Conservation (phyloP, 1,284 basidiomycete species). For the Peniophora sp. region DNA sequence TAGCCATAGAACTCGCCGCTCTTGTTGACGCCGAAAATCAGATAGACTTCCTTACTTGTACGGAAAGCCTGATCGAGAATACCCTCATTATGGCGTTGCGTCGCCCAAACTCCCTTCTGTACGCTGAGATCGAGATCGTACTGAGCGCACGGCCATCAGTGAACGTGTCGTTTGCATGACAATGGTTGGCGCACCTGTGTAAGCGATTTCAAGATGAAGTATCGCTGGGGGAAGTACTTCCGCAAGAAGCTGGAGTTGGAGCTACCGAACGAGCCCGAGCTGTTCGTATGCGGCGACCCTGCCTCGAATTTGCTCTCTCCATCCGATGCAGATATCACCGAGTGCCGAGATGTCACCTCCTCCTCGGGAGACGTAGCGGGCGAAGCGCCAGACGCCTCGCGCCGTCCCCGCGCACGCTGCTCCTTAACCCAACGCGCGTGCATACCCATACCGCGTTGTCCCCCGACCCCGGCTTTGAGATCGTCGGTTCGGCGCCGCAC, state of each 20-base stretch:
- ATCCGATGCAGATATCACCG: conserved; percentile 26
- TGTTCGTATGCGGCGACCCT: conserved; percentile 42
- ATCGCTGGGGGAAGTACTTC: conserved; percentile 77
- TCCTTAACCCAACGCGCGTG: conserved; percentile 77
- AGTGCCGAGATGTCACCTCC: conserved; percentile 16
- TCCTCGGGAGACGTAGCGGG: conserved; percentile 19
- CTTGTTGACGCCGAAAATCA: conserved; percentile 91
- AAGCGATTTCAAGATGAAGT: conserved; percentile 89
- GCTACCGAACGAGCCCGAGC: conserved; percentile 59
- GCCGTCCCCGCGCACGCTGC: conserved; percentile 24
- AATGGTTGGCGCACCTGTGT: conserved; percentile 48
- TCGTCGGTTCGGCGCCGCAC: conserved; percentile 82
- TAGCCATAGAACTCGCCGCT: conserved; percentile 88
- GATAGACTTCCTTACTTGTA: conserved; percentile 77
- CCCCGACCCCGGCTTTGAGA: conserved; percentile 83
- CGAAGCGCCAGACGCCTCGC: conserved; percentile 10
- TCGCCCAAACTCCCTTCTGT: conserved; percentile 82
- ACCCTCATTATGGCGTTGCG: conserved; percentile 89
- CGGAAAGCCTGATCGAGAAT: conserved; percentile 87
- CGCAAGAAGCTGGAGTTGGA: conserved; percentile 69
- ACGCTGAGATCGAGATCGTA: conserved; percentile 82
- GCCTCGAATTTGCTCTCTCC: conserved; percentile 24
- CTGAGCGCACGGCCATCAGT: conserved; percentile 27
- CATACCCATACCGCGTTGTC: conserved; percentile 81
- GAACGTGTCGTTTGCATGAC: background rate